A percentile compares a stretch with the other conserved stretches of the same genome.
These are phyloP conservation scores for Fraxinus ornus DNA, from an alignment of 305 asterid species.

Conservation along the genomic window DNA sequence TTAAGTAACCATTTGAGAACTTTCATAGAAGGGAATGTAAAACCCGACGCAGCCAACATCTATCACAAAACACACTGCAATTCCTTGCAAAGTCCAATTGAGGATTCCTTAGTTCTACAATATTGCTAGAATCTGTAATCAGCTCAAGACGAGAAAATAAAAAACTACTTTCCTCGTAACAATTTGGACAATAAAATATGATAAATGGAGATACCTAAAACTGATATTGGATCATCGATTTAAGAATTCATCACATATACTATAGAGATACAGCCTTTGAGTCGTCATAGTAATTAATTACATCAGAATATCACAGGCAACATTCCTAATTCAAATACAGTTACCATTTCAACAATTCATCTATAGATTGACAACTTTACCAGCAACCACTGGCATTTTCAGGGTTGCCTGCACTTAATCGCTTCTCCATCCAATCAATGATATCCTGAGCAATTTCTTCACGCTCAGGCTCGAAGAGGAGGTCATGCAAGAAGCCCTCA, in stretches of 20 bases:
- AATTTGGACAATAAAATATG: background rate
- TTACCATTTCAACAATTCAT: background rate
- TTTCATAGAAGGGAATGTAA: background rate
- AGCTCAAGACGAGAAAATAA: background rate
- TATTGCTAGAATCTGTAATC: background rate
- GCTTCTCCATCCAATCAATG: constrained; percentile 86
- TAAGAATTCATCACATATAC: background rate
- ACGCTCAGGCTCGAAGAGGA: constrained; percentile 91
- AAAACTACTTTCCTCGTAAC: background rate
- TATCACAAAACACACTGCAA: background rate
- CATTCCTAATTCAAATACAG: background rate
- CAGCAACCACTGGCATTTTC: constrained; percentile 27
- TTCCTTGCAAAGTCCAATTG: background rate
- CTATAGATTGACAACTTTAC: constrained; percentile 8
- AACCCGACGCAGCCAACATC: background rate
- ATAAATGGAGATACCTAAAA: background rate
- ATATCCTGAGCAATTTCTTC: constrained; percentile 88
- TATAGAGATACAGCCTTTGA: background rate
- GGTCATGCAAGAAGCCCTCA: constrained; percentile 91
- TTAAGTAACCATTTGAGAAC: background rate
- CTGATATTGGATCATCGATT: background rate
- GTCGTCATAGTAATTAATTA: background rate
- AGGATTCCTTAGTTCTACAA: background rate
- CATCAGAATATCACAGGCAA: background rate
- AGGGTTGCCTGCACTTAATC: constrained; percentile 30